Percentiles rank a stretch among this genome's conserved stretches.
These are phyloP conservation scores for Quercus cerris DNA, from an alignment of 306 rosid species.

Conservation along the genomic window DNA sequence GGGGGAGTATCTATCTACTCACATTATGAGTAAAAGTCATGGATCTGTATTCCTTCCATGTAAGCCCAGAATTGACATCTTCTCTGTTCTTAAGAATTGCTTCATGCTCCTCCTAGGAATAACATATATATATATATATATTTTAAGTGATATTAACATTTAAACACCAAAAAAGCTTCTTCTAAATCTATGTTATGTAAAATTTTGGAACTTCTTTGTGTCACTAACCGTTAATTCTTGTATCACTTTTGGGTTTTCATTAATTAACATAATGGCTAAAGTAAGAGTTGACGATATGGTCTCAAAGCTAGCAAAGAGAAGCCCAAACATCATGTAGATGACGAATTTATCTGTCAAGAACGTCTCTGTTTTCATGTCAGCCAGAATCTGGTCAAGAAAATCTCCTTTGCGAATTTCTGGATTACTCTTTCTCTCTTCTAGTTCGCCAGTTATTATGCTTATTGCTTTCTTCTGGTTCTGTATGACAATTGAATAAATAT, in stretches of 20 bases:
- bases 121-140: too few relatives aligned
- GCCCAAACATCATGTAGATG: constrained; percentile 22
- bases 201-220: not conserved
- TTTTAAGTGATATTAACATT: not conserved
- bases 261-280: not conserved
- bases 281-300: not conserved
- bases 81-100: too few relatives aligned
- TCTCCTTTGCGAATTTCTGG: constrained; percentile 16
- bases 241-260: not conserved
- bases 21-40: not conserved
- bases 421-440: constrained; percentile 27
- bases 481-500: not conserved
- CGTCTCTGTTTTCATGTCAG: constrained; percentile 1
- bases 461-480: constrained; percentile 10
- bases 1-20: not conserved
- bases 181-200: not conserved
- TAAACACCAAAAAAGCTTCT: not conserved
- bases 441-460: constrained; percentile 20
- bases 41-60: not conserved
- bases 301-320: not conserved
- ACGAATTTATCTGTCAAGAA: constrained; percentile 29
- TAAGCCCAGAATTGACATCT: too few relatives aligned
- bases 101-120: too few relatives aligned
- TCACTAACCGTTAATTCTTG: not conserved
- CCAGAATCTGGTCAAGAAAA: constrained; percentile 27